phyloP scores from a whole-genome alignment of 352 stramenopile genomes.

The Phytopythium ostracodes region DNA sequence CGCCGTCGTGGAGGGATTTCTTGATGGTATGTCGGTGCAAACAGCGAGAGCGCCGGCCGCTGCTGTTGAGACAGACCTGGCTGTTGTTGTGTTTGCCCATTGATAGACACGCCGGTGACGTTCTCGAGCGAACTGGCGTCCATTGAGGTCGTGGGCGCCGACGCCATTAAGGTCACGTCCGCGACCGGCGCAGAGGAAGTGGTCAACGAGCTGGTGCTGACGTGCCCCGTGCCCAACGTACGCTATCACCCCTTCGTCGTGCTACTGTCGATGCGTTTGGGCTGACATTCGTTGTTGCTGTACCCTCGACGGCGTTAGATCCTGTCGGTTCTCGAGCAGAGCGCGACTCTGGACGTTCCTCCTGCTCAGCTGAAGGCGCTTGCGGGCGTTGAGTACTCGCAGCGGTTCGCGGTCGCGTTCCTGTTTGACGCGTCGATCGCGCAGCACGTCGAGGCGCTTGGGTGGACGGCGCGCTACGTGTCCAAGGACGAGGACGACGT shows the following conservation, averaged over 20 bases:
- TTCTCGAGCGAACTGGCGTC: constrained; percentile 43
- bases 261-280: not conserved
- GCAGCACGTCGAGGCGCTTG: constrained; percentile 30
- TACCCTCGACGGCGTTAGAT: constrained; percentile 15
- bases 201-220: constrained; percentile 65
- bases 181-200: constrained; percentile 40
- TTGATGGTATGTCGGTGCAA: constrained; percentile 25
- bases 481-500: constrained; percentile 45
- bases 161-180: constrained; percentile 40
- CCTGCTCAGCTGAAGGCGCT: constrained; percentile 29
- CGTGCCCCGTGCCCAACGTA: constrained; percentile 60
- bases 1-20: constrained; percentile 44
- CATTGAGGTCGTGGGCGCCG: constrained; percentile 50
- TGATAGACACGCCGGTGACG: constrained; percentile 29
- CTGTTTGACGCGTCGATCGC: constrained; percentile 49
- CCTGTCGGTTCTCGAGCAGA: constrained; percentile 52
- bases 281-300: not conserved
- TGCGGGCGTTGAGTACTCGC: constrained; percentile 53
- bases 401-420: constrained; percentile 62
- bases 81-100: not conserved
- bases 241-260: not conserved
- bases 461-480: constrained; percentile 69
- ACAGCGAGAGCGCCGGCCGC: not conserved
- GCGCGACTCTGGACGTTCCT: constrained; percentile 25
- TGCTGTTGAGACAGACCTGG: not conserved